Conservation (phyloP, 1,139 yeast genomes). For the Kurtzmaniella natalensis region DNA sequence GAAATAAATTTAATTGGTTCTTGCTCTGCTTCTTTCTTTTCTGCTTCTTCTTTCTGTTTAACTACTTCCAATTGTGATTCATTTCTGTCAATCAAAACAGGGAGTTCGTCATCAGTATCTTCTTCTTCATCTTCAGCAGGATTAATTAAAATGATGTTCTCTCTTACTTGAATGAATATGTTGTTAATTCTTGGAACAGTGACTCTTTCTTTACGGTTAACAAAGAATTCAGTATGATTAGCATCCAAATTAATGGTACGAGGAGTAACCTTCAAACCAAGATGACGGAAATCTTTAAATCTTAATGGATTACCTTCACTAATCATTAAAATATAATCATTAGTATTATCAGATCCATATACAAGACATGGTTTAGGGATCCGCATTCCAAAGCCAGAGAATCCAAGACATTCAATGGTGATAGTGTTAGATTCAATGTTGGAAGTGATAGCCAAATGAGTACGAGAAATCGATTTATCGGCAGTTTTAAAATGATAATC, state of each 20-base stretch:
- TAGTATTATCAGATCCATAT: conserved; percentile 21
- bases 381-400: conserved; percentile 63
- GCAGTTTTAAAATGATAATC: conserved; percentile 51
- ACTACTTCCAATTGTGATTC: conserved; percentile 6
- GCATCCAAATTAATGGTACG: conserved; percentile 40
- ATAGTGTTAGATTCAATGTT: conserved; percentile 22
- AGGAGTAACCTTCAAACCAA: conserved; percentile 14
- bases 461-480: conserved; percentile 63
- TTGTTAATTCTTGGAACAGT: conserved; percentile 54
- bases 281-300: conserved; percentile 12
- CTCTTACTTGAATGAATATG: conserved; percentile 57
- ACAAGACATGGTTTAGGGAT: conserved; percentile 50
- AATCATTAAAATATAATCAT: conserved; percentile 31
- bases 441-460: conserved; percentile 45
- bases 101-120: conserved; percentile 37
- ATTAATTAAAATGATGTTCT: conserved; percentile 53
- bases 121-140: conserved; percentile 43
- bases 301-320: conserved; percentile 19
- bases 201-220: conserved; percentile 51
- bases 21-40: not conserved
- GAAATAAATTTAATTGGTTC: not conserved
- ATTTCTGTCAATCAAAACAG: conserved; percentile 16
- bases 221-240: conserved; percentile 53
- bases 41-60: not conserved
- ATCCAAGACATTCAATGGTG: conserved; percentile 57